A percentile compares a stretch with the other conserved stretches of the same genome.
Evolutionary conservation across 257 asterid species (phyloP).

Genomic region (Penstemon eatonii): DNA sequence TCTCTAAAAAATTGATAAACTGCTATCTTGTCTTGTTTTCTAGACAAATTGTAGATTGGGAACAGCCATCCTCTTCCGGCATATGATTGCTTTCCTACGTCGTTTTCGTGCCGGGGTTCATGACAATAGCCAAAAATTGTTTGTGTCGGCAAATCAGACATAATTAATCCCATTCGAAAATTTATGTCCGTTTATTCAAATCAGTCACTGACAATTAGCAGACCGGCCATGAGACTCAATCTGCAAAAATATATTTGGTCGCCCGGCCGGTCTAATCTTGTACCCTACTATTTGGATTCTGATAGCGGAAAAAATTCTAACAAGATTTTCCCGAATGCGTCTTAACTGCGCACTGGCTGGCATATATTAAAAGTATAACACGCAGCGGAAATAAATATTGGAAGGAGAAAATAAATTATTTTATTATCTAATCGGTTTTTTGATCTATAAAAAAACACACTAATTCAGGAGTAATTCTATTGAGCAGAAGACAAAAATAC

Average conservation of each 20-base stretch:
- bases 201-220: slow-evolving; percentile 25
- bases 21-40: slow-evolving; percentile 24
- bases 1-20: not conserved
- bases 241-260: not conserved
- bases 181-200: slow-evolving; percentile 20
- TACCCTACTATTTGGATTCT: not conserved
- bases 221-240: slow-evolving; percentile 14
- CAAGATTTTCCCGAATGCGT: not conserved
- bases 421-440: too few relatives aligned
- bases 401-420: too few relatives aligned
- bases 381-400: too few relatives aligned
- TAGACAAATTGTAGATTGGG: not conserved
- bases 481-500: too few relatives aligned
- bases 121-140: not conserved
- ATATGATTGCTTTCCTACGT: not conserved
- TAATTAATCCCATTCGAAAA: slow-evolving; percentile 25
- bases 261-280: not conserved
- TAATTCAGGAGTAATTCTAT: too few relatives aligned
- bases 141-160: slow-evolving; percentile 24
- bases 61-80: slow-evolving; percentile 9
- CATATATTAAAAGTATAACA: too few relatives aligned
- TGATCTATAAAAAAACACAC: too few relatives aligned
- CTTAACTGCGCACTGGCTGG: not conserved
- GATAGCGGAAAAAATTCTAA: not conserved
- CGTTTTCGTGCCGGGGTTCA: not conserved